These are phyloP conservation scores for Globisporangium heterothallicum DNA, from an alignment of 352 stramenopile genomes.

Conservation along the genomic window DNA sequence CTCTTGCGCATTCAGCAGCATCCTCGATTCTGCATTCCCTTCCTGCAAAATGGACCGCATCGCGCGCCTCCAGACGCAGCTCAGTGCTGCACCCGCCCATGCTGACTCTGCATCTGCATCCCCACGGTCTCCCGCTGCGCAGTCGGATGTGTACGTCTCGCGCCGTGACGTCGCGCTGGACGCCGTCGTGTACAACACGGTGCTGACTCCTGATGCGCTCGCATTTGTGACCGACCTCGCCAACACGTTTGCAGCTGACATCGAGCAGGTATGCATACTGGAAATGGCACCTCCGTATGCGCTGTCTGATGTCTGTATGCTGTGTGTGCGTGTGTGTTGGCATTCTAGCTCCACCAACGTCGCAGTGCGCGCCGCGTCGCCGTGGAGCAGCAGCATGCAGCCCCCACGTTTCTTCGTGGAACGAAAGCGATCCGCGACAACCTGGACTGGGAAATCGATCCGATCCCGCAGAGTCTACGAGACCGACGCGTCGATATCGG, in stretches of 20 bases:
- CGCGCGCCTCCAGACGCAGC: conserved; percentile 28
- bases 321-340: not conserved
- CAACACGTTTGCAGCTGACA: conserved; percentile 59
- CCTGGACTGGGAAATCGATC: conserved; percentile 47
- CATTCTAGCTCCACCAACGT: conserved; percentile 44
- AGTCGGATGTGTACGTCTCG: conserved; percentile 23
- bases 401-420: conserved; percentile 80
- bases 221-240: conserved; percentile 85
- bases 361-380: conserved; percentile 44
- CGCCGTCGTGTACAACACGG: conserved; percentile 42
- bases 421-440: conserved; percentile 68
- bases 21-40: not conserved
- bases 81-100: conserved; percentile 14
- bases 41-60: conserved; percentile 30
- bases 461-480: conserved; percentile 58
- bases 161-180: conserved; percentile 16
- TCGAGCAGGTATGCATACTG: conserved; percentile 27
- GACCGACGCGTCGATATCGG: conserved; percentile 94
- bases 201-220: conserved; percentile 82
- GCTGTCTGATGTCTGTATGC: not conserved
- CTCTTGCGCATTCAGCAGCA: conserved; percentile 1
- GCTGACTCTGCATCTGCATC: not conserved
- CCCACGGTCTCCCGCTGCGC: not conserved
- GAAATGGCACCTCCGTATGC: not conserved
- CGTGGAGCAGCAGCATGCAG: conserved; percentile 58